These are phyloP conservation scores for Oxytropis ochrocephala DNA, from an alignment of 306 rosid genomes.

Conservation along the genomic window DNA sequence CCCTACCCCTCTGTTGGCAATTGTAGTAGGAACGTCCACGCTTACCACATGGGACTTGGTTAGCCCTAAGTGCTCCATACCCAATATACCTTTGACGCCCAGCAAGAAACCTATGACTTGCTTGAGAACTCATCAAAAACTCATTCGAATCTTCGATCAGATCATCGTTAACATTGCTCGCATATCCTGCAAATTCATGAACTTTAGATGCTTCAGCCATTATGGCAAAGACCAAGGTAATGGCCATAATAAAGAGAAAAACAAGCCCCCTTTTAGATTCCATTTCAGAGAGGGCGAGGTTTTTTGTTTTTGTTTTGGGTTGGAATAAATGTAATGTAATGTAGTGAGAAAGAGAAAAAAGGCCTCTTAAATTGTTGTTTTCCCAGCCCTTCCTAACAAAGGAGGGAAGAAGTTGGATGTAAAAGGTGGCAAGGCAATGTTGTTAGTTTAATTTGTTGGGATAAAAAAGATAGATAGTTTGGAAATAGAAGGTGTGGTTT, in stretches of 20 bases:
- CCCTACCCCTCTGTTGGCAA: constrained; percentile 23
- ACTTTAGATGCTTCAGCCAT: constrained; percentile 24
- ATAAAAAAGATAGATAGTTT: constrained; percentile 8
- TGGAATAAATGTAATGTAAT: not conserved
- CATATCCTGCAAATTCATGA: not conserved
- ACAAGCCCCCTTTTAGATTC: constrained; percentile 22
- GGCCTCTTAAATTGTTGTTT: not conserved
- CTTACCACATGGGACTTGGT: constrained; percentile 30
- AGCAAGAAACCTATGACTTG: not conserved
- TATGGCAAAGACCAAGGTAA: constrained; percentile 23
- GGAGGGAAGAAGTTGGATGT: constrained; percentile 20
- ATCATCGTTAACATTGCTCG: constrained; percentile 3
- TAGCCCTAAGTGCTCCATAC: constrained; percentile 26
- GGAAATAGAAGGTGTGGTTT: not conserved
- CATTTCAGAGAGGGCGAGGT: constrained; percentile 16
- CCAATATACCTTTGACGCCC: constrained; percentile 11
- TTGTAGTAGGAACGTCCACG: constrained; percentile 43
- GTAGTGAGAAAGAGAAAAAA: not conserved
- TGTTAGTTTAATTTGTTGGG: constrained; percentile 6
- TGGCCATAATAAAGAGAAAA: constrained; percentile 17
- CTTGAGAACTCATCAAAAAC: constrained; percentile 32
- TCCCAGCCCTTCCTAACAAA: constrained; percentile 22
- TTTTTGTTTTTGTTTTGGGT: not conserved
- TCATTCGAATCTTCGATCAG: constrained; percentile 35
- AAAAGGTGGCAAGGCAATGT: not conserved